A percentile compares a stretch with the other conserved stretches of the same genome.
phyloP scores from a whole-genome alignment of 345 rosid species.

The Citrus maxima region DNA sequence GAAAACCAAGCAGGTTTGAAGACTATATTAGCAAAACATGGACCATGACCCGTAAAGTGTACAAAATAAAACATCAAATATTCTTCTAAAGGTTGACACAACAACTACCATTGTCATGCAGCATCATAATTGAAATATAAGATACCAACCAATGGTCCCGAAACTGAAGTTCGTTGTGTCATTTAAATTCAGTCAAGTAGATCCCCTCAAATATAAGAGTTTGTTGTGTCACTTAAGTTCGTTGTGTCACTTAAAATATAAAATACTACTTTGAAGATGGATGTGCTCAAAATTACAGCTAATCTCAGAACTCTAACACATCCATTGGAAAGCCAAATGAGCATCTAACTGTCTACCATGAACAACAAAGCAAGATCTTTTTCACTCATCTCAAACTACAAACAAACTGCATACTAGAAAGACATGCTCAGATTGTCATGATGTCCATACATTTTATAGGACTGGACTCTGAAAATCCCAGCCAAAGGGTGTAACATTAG shows the following conservation, averaged over 20 bases:
- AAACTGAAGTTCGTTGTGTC: not conserved
- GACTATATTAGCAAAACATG: not conserved
- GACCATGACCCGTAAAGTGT: not conserved
- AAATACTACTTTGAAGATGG: not conserved
- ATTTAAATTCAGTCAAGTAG: not conserved
- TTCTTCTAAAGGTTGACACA: not conserved
- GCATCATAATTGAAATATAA: not conserved
- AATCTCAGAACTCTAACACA: not conserved
- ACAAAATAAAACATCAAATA: not conserved
- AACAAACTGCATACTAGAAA: not conserved
- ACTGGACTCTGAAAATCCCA: not conserved
- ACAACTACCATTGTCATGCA: not conserved
- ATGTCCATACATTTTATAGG: not conserved
- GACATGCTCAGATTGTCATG: not conserved
- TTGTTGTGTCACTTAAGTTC: no score
- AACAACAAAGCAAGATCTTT: not conserved
- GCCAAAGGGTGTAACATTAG: not conserved
- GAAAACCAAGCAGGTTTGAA: not conserved
- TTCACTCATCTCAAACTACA: slow-evolving; percentile 1
- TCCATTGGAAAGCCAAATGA: no score
- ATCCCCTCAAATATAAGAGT: not conserved
- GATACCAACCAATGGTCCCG: not conserved
- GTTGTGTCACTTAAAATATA: no score
- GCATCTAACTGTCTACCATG: not conserved
- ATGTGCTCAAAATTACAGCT: not conserved